These are phyloP conservation scores for Desmodesmus armatus DNA, from an alignment of 139 green algal species.

Conservation along the genomic window DNA sequence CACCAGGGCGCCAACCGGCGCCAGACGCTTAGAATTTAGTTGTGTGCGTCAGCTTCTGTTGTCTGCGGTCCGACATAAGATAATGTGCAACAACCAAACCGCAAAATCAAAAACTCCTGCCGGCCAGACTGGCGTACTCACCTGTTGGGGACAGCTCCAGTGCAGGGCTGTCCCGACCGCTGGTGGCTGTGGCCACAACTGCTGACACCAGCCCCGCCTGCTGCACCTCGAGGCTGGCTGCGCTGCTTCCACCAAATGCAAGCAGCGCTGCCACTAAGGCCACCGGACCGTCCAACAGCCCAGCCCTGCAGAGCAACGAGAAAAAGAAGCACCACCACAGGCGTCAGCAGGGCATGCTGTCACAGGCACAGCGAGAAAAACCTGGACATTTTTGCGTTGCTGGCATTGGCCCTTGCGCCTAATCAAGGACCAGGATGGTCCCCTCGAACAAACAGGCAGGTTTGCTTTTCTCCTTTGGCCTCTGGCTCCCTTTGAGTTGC, in stretches of 20 bases:
- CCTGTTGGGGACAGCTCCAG: slow-evolving; percentile 74
- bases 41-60: neutral
- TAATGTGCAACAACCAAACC: neutral
- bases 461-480: no score
- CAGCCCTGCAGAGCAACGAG: slow-evolving; percentile 48
- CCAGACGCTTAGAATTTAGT: no score
- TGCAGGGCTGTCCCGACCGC: slow-evolving; percentile 34
- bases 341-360: neutral
- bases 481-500: neutral
- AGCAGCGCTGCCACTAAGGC: slow-evolving; percentile 65
- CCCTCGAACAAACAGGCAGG: no score
- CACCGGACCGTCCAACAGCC: slow-evolving; percentile 70
- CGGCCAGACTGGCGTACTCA: neutral
- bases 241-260: slow-evolving; percentile 51
- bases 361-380: neutral
- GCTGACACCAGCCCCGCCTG: slow-evolving; percentile 50
- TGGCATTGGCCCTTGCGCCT: no score
- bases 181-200: slow-evolving; percentile 33
- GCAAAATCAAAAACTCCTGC: neutral
- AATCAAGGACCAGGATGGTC: no score
- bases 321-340: no score
- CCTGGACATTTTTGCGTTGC: neutral
- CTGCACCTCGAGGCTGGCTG: slow-evolving; percentile 41
- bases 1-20: no score
- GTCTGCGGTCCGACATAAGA: neutral